A percentile compares a stretch with the other conserved stretches of the same genome.
These are phyloP conservation scores for Fusarium concolor DNA, from an alignment of 2,329 filamentous ascomycete species.

Conservation along the genomic window DNA sequence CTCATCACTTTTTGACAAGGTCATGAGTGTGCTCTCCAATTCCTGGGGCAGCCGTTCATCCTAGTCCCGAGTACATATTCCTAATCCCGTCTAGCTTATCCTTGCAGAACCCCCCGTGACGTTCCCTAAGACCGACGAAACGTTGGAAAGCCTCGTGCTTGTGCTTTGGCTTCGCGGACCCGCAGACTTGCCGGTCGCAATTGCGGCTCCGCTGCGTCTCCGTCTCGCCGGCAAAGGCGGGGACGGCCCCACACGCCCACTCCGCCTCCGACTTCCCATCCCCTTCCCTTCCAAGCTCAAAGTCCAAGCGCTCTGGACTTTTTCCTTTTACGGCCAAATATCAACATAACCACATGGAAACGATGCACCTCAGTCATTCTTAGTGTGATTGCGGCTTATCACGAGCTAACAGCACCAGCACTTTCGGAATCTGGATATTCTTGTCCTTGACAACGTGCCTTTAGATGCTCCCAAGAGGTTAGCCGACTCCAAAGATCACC, in stretches of 20 bases:
- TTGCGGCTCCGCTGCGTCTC: constrained; percentile 49
- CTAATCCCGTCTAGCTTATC: constrained; percentile 13
- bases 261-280: constrained; percentile 9
- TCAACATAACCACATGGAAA: constrained; percentile 6
- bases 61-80: constrained; percentile 22
- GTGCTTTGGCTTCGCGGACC: constrained; percentile 42
- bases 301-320: neutral
- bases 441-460: constrained; percentile 1
- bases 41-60: constrained; percentile 38
- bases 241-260: constrained; percentile 31
- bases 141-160: constrained; percentile 16
- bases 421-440: neutral
- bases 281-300: constrained; percentile 10
- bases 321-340: constrained; percentile 3
- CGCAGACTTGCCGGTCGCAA: constrained; percentile 37
- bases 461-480: neutral
- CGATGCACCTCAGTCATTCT: constrained; percentile 3
- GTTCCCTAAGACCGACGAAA: constrained; percentile 42
- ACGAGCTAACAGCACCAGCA: neutral
- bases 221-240: constrained; percentile 42
- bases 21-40: constrained; percentile 35
- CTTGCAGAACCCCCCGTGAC: constrained; percentile 32
- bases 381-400: constrained; percentile 1
- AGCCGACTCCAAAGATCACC: neutral
- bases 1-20: constrained; percentile 2